phyloP scores from a whole-genome alignment of 2,329 filamentous ascomycete genomes.

The Curvularia spicifera region DNA sequence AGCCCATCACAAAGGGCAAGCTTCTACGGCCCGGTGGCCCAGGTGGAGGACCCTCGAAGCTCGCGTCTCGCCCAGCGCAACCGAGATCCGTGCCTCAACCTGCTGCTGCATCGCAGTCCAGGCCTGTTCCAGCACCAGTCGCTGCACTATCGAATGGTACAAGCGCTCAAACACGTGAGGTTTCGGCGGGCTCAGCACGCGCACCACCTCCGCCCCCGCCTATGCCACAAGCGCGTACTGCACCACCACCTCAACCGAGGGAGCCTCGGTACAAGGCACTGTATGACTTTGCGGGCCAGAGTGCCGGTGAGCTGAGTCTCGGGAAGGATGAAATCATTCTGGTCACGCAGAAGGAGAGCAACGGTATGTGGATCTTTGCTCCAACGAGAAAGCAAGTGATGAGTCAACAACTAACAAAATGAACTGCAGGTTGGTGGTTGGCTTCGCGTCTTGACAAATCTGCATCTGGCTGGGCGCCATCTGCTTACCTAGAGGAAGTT shows the following conservation, averaged over 20 bases:
- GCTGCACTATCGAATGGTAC: slow-evolving; percentile 59
- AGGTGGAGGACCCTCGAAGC: slow-evolving; percentile 76
- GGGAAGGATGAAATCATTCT: slow-evolving; percentile 80
- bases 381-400: neutral
- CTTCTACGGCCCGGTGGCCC: slow-evolving; percentile 91
- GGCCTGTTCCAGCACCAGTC: slow-evolving; percentile 62
- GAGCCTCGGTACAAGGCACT: slow-evolving; percentile 87
- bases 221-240: slow-evolving; percentile 70
- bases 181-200: slow-evolving; percentile 54
- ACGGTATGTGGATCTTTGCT: slow-evolving; percentile 68
- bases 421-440: slow-evolving; percentile 85
- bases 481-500: slow-evolving; percentile 89
- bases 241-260: slow-evolving; percentile 63
- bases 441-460: slow-evolving; percentile 72
- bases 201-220: slow-evolving; percentile 56
- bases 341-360: slow-evolving; percentile 91
- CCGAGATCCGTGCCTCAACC: slow-evolving; percentile 43
- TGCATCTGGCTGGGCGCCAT: slow-evolving; percentile 91
- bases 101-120: slow-evolving; percentile 53
- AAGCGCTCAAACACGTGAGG: slow-evolving; percentile 47
- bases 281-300: slow-evolving; percentile 89
- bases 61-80: slow-evolving; percentile 60
- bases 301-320: slow-evolving; percentile 83
- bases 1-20: slow-evolving; percentile 92
- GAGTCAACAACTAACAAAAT: slow-evolving; percentile 24